Percentiles rank a stretch among this genome's conserved stretches.
Evolutionary conservation across 305 asterid genomes (phyloP).

Genomic region (Fraxinus baroniana): DNA sequence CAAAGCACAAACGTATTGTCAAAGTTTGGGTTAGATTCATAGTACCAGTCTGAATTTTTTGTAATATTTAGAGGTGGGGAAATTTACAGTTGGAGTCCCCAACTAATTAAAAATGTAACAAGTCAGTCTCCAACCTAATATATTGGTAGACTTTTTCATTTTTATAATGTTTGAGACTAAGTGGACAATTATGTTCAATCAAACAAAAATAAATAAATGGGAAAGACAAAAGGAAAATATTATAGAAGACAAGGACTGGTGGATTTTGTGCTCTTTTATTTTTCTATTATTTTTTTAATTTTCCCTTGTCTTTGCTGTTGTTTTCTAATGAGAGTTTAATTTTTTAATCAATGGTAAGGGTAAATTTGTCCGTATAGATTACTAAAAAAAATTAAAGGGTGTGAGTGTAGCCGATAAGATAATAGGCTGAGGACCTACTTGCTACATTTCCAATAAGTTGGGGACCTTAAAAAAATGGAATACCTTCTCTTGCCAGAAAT

Average conservation of each 20-base stretch:
- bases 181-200: neutral
- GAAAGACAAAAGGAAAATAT: no score
- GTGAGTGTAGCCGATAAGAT: neutral
- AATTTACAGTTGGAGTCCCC: neutral
- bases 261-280: neutral
- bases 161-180: neutral
- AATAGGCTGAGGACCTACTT: neutral
- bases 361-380: neutral
- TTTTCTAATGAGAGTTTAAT: neutral
- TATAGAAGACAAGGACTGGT: neutral
- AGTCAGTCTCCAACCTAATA: neutral
- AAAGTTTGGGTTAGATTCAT: conserved; percentile 40
- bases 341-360: neutral
- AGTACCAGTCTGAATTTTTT: conserved; percentile 20
- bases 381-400: neutral
- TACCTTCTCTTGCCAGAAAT: neutral
- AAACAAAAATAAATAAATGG: no score
- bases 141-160: neutral
- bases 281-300: no score
- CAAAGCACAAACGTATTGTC: conserved; percentile 28
- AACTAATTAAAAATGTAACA: neutral
- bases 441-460: neutral
- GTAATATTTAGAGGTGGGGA: neutral
- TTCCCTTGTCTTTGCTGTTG: neutral
- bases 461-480: neutral